Evolutionary conservation across 495 filamentous ascomycete species (phyloP).

Genomic region (Lophium mytilinum): DNA sequence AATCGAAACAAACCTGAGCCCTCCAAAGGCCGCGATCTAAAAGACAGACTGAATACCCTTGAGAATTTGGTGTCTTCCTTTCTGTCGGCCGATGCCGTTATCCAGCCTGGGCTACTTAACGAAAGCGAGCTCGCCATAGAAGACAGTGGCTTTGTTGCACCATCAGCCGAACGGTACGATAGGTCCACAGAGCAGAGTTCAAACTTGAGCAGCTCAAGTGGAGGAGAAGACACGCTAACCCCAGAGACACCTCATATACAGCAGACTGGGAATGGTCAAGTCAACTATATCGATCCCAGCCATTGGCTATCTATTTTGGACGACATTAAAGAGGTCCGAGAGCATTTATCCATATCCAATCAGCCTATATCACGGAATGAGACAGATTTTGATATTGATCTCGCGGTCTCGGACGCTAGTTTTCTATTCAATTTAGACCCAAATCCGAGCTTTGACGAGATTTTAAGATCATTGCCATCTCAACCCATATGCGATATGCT

Average conservation of each 20-base stretch:
- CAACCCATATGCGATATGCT: neutral
- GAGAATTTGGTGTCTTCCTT: neutral
- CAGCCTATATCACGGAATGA: no score
- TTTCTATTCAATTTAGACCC: neutral
- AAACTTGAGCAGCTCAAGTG: neutral
- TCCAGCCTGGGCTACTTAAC: neutral
- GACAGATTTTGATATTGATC: no score
- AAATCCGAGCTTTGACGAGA: neutral
- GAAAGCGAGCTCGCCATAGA: neutral
- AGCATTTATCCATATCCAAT: neutral
- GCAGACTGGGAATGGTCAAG: no score
- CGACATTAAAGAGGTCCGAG: neutral
- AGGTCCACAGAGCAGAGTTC: neutral
- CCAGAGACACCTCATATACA: neutral
- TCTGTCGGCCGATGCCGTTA: no score
- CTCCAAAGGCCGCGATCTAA: neutral
- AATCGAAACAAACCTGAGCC: neutral
- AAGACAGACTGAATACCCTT: neutral
- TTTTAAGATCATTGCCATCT: neutral
- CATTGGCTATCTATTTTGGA: neutral
- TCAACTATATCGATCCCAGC: neutral
- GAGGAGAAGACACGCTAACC: neutral
- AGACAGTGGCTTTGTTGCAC: neutral
- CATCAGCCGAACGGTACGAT: neutral
- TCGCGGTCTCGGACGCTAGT: neutral